Conservation (phyloP, 345 rosid species). For the Boechera stricta region DNA sequence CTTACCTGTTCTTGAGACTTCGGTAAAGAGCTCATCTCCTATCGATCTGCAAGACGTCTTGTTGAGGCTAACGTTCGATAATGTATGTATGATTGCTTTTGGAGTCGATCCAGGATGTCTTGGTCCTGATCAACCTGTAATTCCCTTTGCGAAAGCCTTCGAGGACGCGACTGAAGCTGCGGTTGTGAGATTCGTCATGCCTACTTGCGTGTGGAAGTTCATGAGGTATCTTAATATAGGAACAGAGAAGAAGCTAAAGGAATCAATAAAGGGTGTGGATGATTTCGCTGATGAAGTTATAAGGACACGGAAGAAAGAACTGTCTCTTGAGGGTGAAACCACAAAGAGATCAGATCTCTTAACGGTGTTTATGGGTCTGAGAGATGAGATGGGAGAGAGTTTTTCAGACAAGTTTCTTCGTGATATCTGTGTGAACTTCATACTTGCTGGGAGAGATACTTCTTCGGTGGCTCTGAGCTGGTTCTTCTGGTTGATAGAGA, state of each 20-base stretch:
- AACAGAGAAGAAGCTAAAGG: conserved; percentile 74
- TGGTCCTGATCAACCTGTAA: conserved; percentile 59
- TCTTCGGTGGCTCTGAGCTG: conserved; percentile 94
- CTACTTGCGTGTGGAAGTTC: conserved; percentile 82
- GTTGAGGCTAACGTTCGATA: conserved; percentile 82
- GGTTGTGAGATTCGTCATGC: conserved; percentile 68
- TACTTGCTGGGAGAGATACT: conserved; percentile 97
- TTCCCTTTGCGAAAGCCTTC: conserved; percentile 86
- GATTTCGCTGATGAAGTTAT: conserved; percentile 82
- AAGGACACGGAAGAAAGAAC: conserved; percentile 74
- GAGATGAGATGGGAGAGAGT: conserved; percentile 59
- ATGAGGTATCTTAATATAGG: conserved; percentile 74
- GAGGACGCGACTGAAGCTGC: conserved; percentile 93
- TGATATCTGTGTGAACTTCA: conserved; percentile 91
- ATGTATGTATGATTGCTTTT: conserved; percentile 92
- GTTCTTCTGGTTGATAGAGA: conserved; percentile 79
- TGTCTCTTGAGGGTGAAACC: conserved; percentile 44
- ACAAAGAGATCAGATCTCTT: conserved; percentile 71
- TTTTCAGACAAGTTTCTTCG: conserved; percentile 84
- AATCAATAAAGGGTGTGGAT: conserved; percentile 72
- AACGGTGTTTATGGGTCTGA: conserved; percentile 69
- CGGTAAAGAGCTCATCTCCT: conserved; percentile 46
- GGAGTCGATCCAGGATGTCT: conserved; percentile 96
- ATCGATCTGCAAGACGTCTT: conserved; percentile 85
- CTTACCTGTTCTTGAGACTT: conserved; percentile 67